A percentile compares a stretch with the other conserved stretches of the same genome.
Evolutionary conservation across 1,284 basidiomycete genomes (phyloP).

Genomic region (Papiliotrema fonsecae): DNA sequence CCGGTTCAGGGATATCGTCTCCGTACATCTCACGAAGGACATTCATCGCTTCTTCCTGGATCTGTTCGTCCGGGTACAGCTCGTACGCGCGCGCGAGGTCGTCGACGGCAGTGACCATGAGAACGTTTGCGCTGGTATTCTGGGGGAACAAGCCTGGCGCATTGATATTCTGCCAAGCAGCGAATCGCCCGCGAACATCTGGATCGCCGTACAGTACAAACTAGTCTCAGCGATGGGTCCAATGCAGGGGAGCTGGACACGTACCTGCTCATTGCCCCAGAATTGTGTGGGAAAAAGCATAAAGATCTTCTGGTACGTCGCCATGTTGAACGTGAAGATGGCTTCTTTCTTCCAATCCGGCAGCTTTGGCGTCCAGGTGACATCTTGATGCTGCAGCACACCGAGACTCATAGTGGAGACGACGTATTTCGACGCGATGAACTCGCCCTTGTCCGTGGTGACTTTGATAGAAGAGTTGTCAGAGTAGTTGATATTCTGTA

Average conservation of each 20-base stretch:
- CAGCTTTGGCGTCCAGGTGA: constrained; percentile 55
- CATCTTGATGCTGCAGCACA: constrained; percentile 58
- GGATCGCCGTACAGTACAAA: constrained; percentile 61
- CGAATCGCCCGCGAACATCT: constrained; percentile 59
- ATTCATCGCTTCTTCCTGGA: constrained; percentile 55
- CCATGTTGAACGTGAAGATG: constrained; percentile 62
- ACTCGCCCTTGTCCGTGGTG: constrained; percentile 48
- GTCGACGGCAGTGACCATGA: constrained; percentile 64
- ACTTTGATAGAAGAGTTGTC: constrained; percentile 48
- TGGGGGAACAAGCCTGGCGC: constrained; percentile 58
- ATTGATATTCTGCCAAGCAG: constrained; percentile 67
- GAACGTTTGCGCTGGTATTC: constrained; percentile 37
- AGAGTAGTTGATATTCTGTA: constrained; percentile 54
- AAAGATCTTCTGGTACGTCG: constrained; percentile 67
- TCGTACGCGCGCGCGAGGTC: constrained; percentile 54
- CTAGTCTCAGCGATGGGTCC: constrained; percentile 37
- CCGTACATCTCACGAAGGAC: constrained; percentile 59
- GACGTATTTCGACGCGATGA: constrained; percentile 55
- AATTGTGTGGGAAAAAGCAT: constrained; percentile 61
- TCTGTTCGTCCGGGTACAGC: constrained; percentile 51
- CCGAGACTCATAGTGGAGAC: constrained; percentile 60
- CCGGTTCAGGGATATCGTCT: constrained; percentile 53
- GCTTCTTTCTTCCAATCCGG: constrained; percentile 64
- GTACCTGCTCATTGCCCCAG: constrained; percentile 65
- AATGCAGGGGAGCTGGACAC: not conserved